Base-by-base conservation (phyloP, 2,329 filamentous ascomycete species). In the Diaporthe capsici region DNA sequence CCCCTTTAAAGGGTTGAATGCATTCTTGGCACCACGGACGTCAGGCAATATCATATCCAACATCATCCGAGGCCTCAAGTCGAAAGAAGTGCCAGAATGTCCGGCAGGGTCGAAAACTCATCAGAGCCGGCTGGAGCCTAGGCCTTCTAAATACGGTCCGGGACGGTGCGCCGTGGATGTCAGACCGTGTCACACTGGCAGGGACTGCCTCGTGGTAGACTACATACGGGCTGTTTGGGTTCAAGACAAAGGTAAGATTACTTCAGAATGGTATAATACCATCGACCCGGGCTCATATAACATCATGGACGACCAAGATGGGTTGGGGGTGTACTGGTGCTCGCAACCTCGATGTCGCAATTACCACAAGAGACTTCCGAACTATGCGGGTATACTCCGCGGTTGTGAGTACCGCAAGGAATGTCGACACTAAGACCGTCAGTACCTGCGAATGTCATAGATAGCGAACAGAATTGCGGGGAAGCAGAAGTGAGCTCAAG, bases 131-230 rank as follows among this genome's bases (percentile, higher is more conserved):
- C 1, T 1, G 5, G 28, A 20, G 17, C 0, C 0, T 1, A 1
- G 4, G 2, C 61, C 42, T 3, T 6, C 2, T 17, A 34, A 5
- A 0, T 22, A 31, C 3, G 44, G 31, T 12, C 17, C 12, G 28
- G 63, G 63, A 12, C 6, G 2, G 0, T 17, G 31, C 13, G 1
- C 0, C 7, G 47, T 68, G 25, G 71, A 72, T 4, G 34, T 37
- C 31, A 63, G n/a, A 42, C 67, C 67, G 1, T 75, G 73, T 7
- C 73, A 75, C n/a, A n/a, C 3, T 13, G 39, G 57, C 4, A 51
- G 12, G n/a, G 25, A 49, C 5, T 75, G 73, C 20, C 47, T 72
- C n/a, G 39, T 39, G 22, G 25, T 75, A 10, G 39, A 47, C 3
- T 75, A 75, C 20, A 0, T n/a, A 13, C 39, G 58, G 22, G 2